Base-by-base conservation (phyloP, 192 early-diverging fungal species). In the Allomyces macrogynus region DNA sequence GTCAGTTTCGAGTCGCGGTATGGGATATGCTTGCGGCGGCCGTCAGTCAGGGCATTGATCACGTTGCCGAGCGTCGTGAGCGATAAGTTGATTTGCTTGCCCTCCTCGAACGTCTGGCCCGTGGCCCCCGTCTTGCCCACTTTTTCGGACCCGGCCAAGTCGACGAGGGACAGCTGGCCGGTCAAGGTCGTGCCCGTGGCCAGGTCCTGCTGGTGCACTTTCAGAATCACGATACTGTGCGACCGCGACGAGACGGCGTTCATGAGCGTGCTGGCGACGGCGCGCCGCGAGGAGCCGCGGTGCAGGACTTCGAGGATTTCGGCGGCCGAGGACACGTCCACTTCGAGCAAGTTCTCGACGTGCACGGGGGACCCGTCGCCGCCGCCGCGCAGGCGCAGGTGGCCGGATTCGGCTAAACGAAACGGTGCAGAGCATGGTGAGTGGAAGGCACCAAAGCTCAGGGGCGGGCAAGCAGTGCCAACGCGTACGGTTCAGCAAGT, bases 31-130 rank as follows among this genome's bases (percentile, higher is more conserved):
- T 88, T 87, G 8, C 92, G 95, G 82, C 97, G 96, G 74, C 95
- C 95, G 69, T 99, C 96, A 0, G 96, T 96, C 67, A 99, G 80
- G 9, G 92, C 85, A 71, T 97, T 97, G 70, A 99, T 99, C 68
- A 99, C 96, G 91, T 95, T 99, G 63, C 96, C 96, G 60, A 99
- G 80, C 0, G 94, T 90, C 10, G 95, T 91, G 7, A 99, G 79
- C 0, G 92, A 95, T 73, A 94, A 95, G 81, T 99, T 99, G 81
- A 99, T 99, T 76, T 95, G 97, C 74, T 99, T 99, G 69, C 95
- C 96, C 71, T 99, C 96, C 74, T 99, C 96, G 40, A 99, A 73
- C 1, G 93, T 96, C 75, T 99, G 96, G 32, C 96, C 94, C 1
- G 92, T 88, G 10, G 95, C 95, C 61, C 92, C 94, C 32, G 95